Evolutionary conservation across 371 early-diverging fungal species (phyloP).

Genomic region (Rhizopus arrhizus): DNA sequence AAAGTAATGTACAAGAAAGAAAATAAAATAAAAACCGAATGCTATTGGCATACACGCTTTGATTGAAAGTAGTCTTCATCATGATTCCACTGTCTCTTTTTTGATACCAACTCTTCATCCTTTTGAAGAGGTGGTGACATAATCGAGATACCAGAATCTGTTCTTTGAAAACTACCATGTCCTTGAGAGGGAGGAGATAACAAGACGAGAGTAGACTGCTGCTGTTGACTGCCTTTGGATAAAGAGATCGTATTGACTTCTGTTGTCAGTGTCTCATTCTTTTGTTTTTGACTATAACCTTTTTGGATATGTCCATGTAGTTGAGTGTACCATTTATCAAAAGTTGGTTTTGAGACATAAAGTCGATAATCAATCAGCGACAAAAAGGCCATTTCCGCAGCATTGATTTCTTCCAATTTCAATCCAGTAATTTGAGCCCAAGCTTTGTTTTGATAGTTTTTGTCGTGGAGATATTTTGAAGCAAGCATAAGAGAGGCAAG

Average conservation of each 20-base stretch:
- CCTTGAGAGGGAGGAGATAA: too few species aligned
- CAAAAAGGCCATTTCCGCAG: conserved; percentile 73
- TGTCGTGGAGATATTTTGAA: conserved; percentile 73
- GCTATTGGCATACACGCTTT: conserved; percentile 9
- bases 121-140: conserved; percentile 13
- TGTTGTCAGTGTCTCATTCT: neutral
- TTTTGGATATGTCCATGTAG: conserved; percentile 48
- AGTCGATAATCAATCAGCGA: conserved; percentile 72
- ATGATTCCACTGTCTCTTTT: conserved; percentile 7
- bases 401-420: conserved; percentile 73
- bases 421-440: conserved; percentile 76
- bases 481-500: conserved; percentile 72
- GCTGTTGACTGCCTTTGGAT: too few species aligned
- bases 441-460: conserved; percentile 74
- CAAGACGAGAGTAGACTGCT: too few species aligned
- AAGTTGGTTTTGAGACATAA: conserved; percentile 63
- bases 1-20: too few species aligned
- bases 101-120: neutral
- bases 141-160: conserved; percentile 27
- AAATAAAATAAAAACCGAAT: neutral
- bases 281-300: neutral
- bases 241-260: neutral
- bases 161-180: conserved; percentile 7
- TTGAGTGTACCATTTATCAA: conserved; percentile 70
- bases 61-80: neutral